Percentiles rank a stretch among this genome's conserved stretches.
Conservation (phyloP, 148 eudicot genomes). For the Rhododendron griersonianum region DNA sequence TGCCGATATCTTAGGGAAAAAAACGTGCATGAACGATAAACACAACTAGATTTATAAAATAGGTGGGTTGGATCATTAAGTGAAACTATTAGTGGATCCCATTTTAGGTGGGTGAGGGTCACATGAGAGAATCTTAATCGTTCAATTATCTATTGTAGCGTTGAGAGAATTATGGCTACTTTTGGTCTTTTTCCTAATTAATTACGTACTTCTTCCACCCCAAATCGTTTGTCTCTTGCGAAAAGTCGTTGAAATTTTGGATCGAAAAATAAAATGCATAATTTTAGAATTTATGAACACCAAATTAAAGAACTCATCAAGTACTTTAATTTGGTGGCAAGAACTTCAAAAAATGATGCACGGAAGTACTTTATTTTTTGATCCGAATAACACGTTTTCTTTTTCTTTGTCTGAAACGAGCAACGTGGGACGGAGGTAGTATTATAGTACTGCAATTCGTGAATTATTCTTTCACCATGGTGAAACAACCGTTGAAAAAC, state of each 20-base stretch:
- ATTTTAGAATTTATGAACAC: neutral
- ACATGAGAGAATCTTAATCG: neutral
- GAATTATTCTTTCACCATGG: neutral
- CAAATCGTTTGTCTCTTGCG: neutral
- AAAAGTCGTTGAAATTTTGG: no score
- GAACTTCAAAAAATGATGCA: neutral
- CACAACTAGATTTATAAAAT: neutral
- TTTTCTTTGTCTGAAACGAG: no score
- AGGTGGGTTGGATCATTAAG: neutral
- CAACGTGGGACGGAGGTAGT: no score
- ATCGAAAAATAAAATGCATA: neutral
- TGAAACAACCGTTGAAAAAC: no score
- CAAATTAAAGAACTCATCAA: neutral
- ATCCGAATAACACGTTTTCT: no score
- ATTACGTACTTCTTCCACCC: neutral
- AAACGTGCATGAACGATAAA: neutral
- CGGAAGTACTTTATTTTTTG: no score
- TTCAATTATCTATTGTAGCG: neutral
- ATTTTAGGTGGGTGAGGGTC: neutral
- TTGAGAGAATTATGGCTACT: neutral
- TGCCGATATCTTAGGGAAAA: neutral
- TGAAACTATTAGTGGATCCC: neutral
- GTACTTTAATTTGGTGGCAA: neutral
- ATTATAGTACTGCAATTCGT: neutral
- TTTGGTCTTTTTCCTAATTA: neutral